phyloP scores from a whole-genome alignment of 257 asterid genomes.

The Plantago ovata region DNA sequence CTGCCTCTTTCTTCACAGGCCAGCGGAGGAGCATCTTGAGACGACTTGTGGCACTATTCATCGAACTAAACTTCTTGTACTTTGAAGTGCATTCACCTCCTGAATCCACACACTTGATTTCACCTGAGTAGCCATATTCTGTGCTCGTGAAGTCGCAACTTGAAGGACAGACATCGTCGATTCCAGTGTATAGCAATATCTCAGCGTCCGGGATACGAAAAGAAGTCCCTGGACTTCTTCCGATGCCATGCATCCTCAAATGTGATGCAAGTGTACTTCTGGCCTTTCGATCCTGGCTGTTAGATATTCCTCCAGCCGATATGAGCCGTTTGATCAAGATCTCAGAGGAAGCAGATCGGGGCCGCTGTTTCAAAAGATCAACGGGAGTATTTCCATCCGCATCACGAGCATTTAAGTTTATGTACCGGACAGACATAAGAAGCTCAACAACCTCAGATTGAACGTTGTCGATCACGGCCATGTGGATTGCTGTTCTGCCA shows the following conservation, averaged over 20 bases:
- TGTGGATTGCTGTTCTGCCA: slow-evolving; percentile 65
- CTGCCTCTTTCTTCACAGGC: slow-evolving; percentile 27
- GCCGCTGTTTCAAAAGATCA: slow-evolving; percentile 49
- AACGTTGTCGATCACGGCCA: slow-evolving; percentile 46
- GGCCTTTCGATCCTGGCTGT: slow-evolving; percentile 24
- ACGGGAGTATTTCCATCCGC: slow-evolving; percentile 46
- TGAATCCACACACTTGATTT: slow-evolving; percentile 29
- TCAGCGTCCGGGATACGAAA: slow-evolving; percentile 61
- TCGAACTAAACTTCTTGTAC: slow-evolving; percentile 23
- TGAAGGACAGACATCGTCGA: slow-evolving; percentile 29
- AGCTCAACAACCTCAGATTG: slow-evolving; percentile 55
- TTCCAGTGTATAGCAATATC: slow-evolving; percentile 42
- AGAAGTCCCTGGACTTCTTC: slow-evolving; percentile 64
- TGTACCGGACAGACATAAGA: slow-evolving; percentile 37
- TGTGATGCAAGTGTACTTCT: slow-evolving; percentile 36
- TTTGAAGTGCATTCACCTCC: slow-evolving; percentile 23
- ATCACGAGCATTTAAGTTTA: slow-evolving; percentile 44
- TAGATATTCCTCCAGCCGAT: slow-evolving; percentile 54
- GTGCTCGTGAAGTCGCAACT: slow-evolving; percentile 31
- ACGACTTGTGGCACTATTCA: slow-evolving; percentile 35
- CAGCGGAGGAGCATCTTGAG: slow-evolving; percentile 39
- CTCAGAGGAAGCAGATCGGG: slow-evolving; percentile 46
- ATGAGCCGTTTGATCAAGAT: slow-evolving; percentile 44
- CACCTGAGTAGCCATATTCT: slow-evolving; percentile 33
- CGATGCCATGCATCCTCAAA: slow-evolving; percentile 42